phyloP scores from a whole-genome alignment of 1,284 basidiomycete species.

The Ganoderma lucidum region DNA sequence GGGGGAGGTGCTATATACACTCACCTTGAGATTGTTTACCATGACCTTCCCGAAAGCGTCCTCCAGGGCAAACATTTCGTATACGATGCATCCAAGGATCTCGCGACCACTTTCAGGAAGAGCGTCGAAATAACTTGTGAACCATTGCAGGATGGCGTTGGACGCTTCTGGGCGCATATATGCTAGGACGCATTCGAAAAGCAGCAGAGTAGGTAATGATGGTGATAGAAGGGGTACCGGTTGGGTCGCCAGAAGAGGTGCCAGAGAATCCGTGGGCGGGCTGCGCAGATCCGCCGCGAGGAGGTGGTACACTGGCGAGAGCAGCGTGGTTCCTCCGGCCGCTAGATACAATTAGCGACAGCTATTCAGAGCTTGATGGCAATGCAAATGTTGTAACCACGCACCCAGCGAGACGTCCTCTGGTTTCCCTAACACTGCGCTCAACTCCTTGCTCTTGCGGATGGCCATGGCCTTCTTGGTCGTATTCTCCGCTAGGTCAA shows the following conservation, averaged over 20 bases:
- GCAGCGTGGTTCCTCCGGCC: constrained; percentile 75
- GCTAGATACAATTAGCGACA: constrained; percentile 44
- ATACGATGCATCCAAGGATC: constrained; percentile 70
- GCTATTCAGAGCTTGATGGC: neutral
- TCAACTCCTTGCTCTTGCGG: constrained; percentile 71
- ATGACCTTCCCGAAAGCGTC: constrained; percentile 91
- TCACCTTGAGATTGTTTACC: constrained; percentile 84
- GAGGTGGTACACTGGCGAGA: constrained; percentile 75
- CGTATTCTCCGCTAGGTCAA: constrained; percentile 91
- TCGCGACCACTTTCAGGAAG: constrained; percentile 22
- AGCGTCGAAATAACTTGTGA: constrained; percentile 62
- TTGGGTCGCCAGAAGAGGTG: constrained; percentile 43
- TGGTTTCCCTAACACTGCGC: constrained; percentile 57
- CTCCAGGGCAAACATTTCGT: constrained; percentile 90
- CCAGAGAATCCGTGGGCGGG: constrained; percentile 53
- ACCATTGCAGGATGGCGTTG: constrained; percentile 76
- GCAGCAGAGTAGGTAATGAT: constrained; percentile 76
- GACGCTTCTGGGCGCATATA: constrained; percentile 79
- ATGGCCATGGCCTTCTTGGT: constrained; percentile 87
- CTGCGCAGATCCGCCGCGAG: constrained; percentile 79
- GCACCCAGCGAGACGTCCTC: constrained; percentile 54
- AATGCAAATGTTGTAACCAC: constrained; percentile 7
- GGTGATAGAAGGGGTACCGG: constrained; percentile 62
- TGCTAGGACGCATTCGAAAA: constrained; percentile 94
- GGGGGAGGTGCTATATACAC: constrained; percentile 5